Percentiles rank a stretch among this genome's conserved stretches.
Conservation (phyloP, 2,329 filamentous ascomycete genomes). For the Chaetomium sp. region DNA sequence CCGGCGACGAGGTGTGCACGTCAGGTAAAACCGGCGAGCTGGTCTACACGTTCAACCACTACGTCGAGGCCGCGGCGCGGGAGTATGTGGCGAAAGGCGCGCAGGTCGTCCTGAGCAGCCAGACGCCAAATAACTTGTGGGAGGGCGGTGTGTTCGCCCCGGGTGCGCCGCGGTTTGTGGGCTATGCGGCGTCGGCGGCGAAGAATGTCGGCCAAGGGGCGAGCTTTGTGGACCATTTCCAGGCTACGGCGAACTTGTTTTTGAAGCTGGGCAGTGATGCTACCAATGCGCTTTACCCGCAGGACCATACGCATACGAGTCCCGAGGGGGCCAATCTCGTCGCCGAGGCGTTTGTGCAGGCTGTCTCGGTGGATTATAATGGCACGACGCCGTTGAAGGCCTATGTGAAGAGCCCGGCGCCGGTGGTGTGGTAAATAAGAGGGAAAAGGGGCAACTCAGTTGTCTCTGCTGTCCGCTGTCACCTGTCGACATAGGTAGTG, state of each 20-base stretch:
- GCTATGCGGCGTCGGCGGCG: constrained; percentile 37
- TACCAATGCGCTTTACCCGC: constrained; percentile 46
- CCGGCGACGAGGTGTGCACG: constrained; percentile 45
- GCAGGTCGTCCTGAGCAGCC: constrained; percentile 50
- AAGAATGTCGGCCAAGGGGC: constrained; percentile 38
- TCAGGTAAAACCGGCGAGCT: constrained; percentile 27
- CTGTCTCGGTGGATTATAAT: constrained; percentile 23
- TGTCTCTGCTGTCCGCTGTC: too few relatives aligned
- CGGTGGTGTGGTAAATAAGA: constrained; percentile 19
- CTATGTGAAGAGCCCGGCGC: constrained; percentile 21
- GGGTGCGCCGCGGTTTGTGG: constrained; percentile 47
- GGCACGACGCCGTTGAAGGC: constrained; percentile 25
- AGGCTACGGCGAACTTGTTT: constrained; percentile 46
- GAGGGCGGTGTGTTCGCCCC: constrained; percentile 46
- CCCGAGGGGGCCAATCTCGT: constrained; percentile 47
- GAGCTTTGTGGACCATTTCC: constrained; percentile 52
- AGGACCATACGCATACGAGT: constrained; percentile 56
- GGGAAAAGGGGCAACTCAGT: too few relatives aligned
- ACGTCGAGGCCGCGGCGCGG: constrained; percentile 28
- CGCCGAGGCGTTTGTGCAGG: constrained; percentile 53
- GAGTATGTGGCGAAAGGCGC: constrained; percentile 46
- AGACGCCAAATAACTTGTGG: constrained; percentile 58
- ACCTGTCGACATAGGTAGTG: too few relatives aligned
- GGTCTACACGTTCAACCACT: constrained; percentile 29
- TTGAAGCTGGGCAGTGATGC: constrained; percentile 38